A percentile compares a stretch with the other conserved stretches of the same genome.
These are phyloP conservation scores for Stellera chamaejasme DNA, from an alignment of 345 rosid genomes.

Conservation along the genomic window DNA sequence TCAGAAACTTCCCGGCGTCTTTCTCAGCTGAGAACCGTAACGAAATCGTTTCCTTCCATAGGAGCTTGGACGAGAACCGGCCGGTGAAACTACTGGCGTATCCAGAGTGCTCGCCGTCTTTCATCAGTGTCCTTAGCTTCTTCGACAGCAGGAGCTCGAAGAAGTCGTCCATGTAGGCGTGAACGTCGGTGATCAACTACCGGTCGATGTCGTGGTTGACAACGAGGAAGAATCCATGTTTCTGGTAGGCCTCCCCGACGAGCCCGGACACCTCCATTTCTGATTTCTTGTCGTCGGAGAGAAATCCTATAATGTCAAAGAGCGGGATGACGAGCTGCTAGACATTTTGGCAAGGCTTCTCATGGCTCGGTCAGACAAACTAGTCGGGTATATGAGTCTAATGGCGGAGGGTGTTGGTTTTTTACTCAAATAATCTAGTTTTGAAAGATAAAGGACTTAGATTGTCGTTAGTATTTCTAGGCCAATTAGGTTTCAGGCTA, in stretches of 20 bases:
- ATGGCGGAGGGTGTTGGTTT: too few species aligned
- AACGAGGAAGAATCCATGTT: constrained; percentile 88
- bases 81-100: constrained; percentile 98
- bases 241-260: constrained; percentile 60
- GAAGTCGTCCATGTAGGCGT: constrained; percentile 55
- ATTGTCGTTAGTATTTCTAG: too few species aligned
- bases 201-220: constrained; percentile 78
- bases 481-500: too few species aligned
- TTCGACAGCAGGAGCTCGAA: constrained; percentile 61
- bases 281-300: constrained; percentile 47
- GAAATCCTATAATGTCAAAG: constrained; percentile 52
- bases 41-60: constrained; percentile 97
- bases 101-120: constrained; percentile 74
- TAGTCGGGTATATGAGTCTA: constrained; percentile 51
- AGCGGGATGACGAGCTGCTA: constrained; percentile 66
- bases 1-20: constrained; percentile 31
- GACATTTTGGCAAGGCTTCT: constrained; percentile 45
- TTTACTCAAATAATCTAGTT: too few species aligned
- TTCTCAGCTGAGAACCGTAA: constrained; percentile 47
- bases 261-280: constrained; percentile 48
- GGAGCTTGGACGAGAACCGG: constrained; percentile 79
- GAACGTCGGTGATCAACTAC: constrained; percentile 54
- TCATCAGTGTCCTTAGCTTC: constrained; percentile 73
- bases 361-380: constrained; percentile 88
- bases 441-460: too few species aligned